phyloP scores from a whole-genome alignment of 2,329 filamentous ascomycete genomes.

The Fusarium buharicum region DNA sequence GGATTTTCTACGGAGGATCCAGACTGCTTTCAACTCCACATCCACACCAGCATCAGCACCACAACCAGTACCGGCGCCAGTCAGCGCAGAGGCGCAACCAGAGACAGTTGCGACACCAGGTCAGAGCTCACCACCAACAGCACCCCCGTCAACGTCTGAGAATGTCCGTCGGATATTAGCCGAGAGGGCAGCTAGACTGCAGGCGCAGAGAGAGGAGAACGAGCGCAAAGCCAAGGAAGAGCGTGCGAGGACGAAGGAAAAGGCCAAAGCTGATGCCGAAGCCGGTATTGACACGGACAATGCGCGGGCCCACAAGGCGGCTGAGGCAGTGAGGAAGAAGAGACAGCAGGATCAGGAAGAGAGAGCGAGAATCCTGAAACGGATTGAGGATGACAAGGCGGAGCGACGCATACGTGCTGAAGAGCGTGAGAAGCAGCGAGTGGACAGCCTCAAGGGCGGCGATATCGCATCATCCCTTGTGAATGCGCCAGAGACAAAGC shows the following conservation, averaged over 20 bases:
- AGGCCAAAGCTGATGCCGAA: slow-evolving; percentile 56
- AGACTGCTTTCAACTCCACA: slow-evolving; percentile 49
- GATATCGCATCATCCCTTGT: slow-evolving; percentile 47
- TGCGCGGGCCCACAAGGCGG: slow-evolving; percentile 57
- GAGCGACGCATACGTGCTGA: slow-evolving; percentile 70
- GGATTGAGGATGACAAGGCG: slow-evolving; percentile 80
- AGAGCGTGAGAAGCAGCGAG: slow-evolving; percentile 57
- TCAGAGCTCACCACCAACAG: slow-evolving; percentile 34
- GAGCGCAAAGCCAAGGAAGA: slow-evolving; percentile 63
- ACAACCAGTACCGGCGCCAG: slow-evolving; percentile 26
- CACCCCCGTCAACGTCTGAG: slow-evolving; percentile 45
- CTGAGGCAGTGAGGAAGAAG: slow-evolving; percentile 68
- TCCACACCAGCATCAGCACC: slow-evolving; percentile 30
- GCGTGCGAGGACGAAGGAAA: slow-evolving; percentile 58
- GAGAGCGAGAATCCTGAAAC: slow-evolving; percentile 74
- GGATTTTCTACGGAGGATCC: slow-evolving; percentile 67
- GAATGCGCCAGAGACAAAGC: slow-evolving; percentile 49
- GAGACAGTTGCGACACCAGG: slow-evolving; percentile 31
- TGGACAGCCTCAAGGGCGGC: slow-evolving; percentile 44
- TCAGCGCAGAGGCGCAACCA: slow-evolving; percentile 33
- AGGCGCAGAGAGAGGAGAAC: slow-evolving; percentile 55
- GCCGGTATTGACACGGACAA: slow-evolving; percentile 48
- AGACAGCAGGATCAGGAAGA: slow-evolving; percentile 75
- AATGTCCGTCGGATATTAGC: slow-evolving; percentile 56
- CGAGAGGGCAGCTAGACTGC: slow-evolving; percentile 61